Evolutionary conservation across 1,284 basidiomycete genomes (phyloP).

Genomic region (Coniophora puteana): DNA sequence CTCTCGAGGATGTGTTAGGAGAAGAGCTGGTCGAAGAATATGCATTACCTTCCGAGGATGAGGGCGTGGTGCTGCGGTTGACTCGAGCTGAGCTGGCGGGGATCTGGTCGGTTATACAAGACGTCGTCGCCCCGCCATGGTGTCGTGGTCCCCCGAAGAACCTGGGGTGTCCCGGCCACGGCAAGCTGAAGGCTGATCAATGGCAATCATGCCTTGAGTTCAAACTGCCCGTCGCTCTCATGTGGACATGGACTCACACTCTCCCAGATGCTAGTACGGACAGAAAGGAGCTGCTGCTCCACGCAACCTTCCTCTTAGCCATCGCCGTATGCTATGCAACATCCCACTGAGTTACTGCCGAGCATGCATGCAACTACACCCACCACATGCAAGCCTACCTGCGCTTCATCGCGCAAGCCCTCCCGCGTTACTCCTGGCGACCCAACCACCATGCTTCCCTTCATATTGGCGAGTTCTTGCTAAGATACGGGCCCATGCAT

Average conservation of each 20-base stretch:
- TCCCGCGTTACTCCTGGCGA: slow-evolving; percentile 4
- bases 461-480: slow-evolving; percentile 16
- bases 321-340: slow-evolving; percentile 2
- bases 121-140: too few relatives aligned
- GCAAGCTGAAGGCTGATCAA: too few relatives aligned
- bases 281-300: slow-evolving; percentile 1
- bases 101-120: too few relatives aligned
- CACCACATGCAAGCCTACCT: slow-evolving; percentile 10
- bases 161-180: slow-evolving; percentile 1
- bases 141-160: neutral
- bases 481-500: slow-evolving; percentile 17
- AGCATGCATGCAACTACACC: slow-evolving; percentile 3
- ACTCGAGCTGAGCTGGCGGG: too few relatives aligned
- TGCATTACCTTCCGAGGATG: too few relatives aligned
- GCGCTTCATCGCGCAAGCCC: slow-evolving; percentile 4
- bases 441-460: slow-evolving; percentile 16
- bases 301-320: slow-evolving; percentile 6
- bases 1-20: too few relatives aligned
- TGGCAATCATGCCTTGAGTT: slow-evolving; percentile 4
- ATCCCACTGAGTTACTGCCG: slow-evolving; percentile 1
- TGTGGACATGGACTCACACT: too few relatives aligned
- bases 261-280: too few relatives aligned
- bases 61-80: too few relatives aligned
- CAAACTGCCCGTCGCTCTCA: slow-evolving; percentile 1
- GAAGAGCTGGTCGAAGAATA: too few relatives aligned